A percentile compares a stretch with the other conserved stretches of the same genome.
Conservation (phyloP, 495 filamentous ascomycete genomes). For the Penicillium chermesinum region DNA sequence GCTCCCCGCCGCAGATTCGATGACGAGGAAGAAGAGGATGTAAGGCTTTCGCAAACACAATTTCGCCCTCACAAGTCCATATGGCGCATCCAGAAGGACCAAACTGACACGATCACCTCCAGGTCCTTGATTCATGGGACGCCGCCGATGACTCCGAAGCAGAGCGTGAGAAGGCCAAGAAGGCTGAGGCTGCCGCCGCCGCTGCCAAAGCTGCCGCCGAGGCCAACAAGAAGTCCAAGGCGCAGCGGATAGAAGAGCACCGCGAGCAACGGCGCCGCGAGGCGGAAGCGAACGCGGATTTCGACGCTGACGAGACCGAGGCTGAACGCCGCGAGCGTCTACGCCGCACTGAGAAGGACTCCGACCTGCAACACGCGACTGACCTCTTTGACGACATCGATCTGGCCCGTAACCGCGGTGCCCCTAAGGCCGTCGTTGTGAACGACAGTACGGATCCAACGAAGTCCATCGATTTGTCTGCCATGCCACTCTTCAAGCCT, state of each 20-base stretch:
- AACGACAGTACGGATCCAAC: constrained; percentile 65
- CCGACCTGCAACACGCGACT: constrained; percentile 85
- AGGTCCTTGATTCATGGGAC: constrained; percentile 97
- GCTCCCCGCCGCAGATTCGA: constrained; percentile 67
- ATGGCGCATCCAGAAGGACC: background rate
- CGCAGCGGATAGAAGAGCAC: constrained; percentile 82
- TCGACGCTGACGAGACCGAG: constrained; percentile 58
- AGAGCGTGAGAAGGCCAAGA: constrained; percentile 89
- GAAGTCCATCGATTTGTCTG: constrained; percentile 71
- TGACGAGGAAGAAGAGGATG: constrained; percentile 91
- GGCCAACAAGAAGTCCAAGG: constrained; percentile 85
- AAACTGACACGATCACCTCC: constrained; percentile 13
- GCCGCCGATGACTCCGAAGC: constrained; percentile 95
- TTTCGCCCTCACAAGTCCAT: background rate
- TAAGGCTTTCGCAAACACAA: constrained; percentile 36
- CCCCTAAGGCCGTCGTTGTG: constrained; percentile 55
- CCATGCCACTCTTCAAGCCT: constrained; percentile 83
- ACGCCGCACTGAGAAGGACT: constrained; percentile 73
- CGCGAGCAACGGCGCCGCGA: constrained; percentile 40
- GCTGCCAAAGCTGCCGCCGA: constrained; percentile 88
- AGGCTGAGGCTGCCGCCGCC: constrained; percentile 78
- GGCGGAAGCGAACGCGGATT: constrained; percentile 46
- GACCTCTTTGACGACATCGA: constrained; percentile 83
- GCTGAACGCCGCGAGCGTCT: constrained; percentile 65
- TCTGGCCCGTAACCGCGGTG: constrained; percentile 59